Percentiles rank a stretch among this genome's conserved stretches.
Evolutionary conservation across 164 flowering plant genomes (phyloP).

Genomic region (Vitis cinerea): DNA sequence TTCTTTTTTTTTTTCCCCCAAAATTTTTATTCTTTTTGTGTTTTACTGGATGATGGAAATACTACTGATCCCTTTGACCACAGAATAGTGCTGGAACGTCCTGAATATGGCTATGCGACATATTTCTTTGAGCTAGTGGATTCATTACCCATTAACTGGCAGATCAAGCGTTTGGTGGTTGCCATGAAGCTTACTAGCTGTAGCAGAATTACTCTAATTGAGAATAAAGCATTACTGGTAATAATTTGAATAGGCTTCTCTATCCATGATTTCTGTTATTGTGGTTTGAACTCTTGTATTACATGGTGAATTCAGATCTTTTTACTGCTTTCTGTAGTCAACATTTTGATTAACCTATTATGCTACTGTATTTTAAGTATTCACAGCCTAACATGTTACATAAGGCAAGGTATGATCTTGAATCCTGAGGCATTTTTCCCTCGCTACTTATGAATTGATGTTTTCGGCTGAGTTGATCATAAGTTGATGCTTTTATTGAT

Average conservation of each 20-base stretch:
- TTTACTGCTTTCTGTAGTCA: too few species aligned
- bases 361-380: too few species aligned
- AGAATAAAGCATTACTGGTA: slow-evolving; percentile 78
- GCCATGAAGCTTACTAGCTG: slow-evolving; percentile 79
- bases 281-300: neutral
- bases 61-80: slow-evolving; percentile 13
- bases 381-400: too few species aligned
- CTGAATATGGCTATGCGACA: slow-evolving; percentile 98
- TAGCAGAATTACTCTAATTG: slow-evolving; percentile 66
- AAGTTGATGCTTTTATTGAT: too few species aligned
- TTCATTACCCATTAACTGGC: slow-evolving; percentile 72
- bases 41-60: slow-evolving; percentile 1
- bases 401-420: too few species aligned
- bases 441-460: too few species aligned
- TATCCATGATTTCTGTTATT: neutral
- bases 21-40: neutral
- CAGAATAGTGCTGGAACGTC: slow-evolving; percentile 95
- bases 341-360: too few species aligned
- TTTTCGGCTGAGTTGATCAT: too few species aligned
- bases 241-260: slow-evolving; percentile 2
- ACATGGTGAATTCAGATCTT: too few species aligned
- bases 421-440: too few species aligned
- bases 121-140: slow-evolving; percentile 85
- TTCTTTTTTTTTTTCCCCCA: neutral
- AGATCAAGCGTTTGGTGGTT: slow-evolving; percentile 72